Base-by-base conservation (phyloP, 768 basidiomycete genomes). In the Steccherinum ochraceum region DNA sequence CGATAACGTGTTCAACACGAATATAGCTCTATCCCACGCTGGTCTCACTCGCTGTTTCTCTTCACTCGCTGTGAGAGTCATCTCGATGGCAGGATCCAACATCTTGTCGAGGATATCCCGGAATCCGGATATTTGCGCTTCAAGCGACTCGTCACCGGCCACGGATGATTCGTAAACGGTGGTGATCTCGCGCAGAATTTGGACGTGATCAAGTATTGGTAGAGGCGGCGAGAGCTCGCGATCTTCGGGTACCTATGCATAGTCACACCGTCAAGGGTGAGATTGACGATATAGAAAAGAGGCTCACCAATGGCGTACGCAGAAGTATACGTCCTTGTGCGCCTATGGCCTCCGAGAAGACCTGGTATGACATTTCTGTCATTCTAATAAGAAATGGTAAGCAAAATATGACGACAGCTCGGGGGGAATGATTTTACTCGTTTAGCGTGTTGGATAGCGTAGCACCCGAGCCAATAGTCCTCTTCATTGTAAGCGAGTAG, bases 401-500 rank as follows among this genome's bases (percentile, higher is more conserved):
- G n/a, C n/a, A n/a, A n/a, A n/a, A n/a, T n/a, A n/a, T n/a, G n/a
- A n/a, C n/a, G n/a, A n/a, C n/a, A n/a, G n/a, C n/a, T n/a, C n/a
- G n/a, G n/a, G n/a, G n/a, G n/a, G n/a, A 11, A 21, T 13, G 35
- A 18, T 56, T 54, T 19, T 40, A 95, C 93, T 96, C 92, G 55
- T 82, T 72, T 24, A 98, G 72, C 0, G 88, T 85, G 51, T 71
- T 76, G 1, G 86, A 86, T 49, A 98, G 71, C 42, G 88, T 52
- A 1, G 94, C 90, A 2, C 86, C 73, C n/a, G 80, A 76, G 0
- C 96, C 96, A 40, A 97, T 85, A 1, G 94, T 97, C 45, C 91
- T 77, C 46, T 81, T 78, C 93, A 99, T 96, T 3, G 93, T 97
- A 25, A 93, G 67, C 62, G 85, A 72, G 65, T 98, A 99, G 63